Evolutionary conservation across 2,329 filamentous ascomycete species (phyloP), one percentile per base, ranked within the genome.

Genomic region (Aspergillus felis): DNA sequence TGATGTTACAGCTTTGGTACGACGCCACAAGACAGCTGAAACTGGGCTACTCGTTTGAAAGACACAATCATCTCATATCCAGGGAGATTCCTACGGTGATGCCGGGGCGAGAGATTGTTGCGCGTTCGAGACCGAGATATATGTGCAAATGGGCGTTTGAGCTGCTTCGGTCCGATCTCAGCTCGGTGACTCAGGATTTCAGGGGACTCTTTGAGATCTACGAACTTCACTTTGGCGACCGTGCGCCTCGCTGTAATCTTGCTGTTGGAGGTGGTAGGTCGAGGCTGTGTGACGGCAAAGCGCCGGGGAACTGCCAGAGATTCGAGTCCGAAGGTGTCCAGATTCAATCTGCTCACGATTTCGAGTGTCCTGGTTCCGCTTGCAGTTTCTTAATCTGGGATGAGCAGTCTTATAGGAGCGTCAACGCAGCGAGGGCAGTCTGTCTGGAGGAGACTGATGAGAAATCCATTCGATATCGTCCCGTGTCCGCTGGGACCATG

Each of bases 91-190:
- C 42, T 20, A 2, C 24, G 27, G 51, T 35, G 38, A 58, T 59
- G 57, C 57, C 55, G 9, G 8, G 41, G 10, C 55, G 47, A 8
- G 41, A 54, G 12, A 42, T 7, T 1, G n/a, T 56, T 6, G 54
- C 48, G 25, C 3, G 17, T 10, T 7, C 12, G 3, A 20, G 56
- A 38, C 55, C 61, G 10, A 32, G 46, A 1, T 62, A 59, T 56
- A 58, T 64, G 60, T 65, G 63, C 25, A 57, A 56, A 29, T 62
- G 60, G 63, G 63, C 63, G 6, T 64, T 64, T 61, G 60, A 65
- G 53, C 60, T 64, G n/a, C 56, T 65, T 20, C 61, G 61, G 20
- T 55, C 53, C 3, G 51, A 60, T 51, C 54, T 54, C 3, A 55
- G 47, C 35, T 54, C 52, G 22, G 44, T 65, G 24, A 59, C 51